Percentiles rank a stretch among this genome's conserved stretches.
Conservation (phyloP, 139 green algal species). For the Tetratostichococcus sp. region DNA sequence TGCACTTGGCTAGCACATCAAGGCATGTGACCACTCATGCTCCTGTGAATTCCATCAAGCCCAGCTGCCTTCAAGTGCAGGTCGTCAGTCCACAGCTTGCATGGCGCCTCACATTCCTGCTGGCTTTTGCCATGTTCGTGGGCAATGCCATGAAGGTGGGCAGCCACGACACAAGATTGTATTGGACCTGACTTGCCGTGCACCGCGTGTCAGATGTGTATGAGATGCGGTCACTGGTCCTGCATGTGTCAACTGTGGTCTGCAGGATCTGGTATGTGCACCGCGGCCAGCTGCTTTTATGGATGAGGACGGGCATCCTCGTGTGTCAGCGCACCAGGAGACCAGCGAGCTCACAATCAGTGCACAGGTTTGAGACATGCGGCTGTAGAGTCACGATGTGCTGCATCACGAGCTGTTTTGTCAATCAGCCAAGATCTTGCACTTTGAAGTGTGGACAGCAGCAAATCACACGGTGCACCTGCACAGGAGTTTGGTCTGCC, state of each 20-base stretch:
- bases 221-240: too few species aligned
- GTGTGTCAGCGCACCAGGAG: not conserved
- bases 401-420: too few species aligned
- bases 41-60: too few species aligned
- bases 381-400: too few species aligned
- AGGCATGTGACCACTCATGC: too few species aligned
- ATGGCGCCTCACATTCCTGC: not conserved
- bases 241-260: too few species aligned
- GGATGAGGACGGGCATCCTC: not conserved
- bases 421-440: too few species aligned
- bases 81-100: conserved; percentile 25
- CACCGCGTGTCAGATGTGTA: too few species aligned
- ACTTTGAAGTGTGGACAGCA: too few species aligned
- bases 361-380: not conserved
- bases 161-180: too few species aligned
- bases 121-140: conserved; percentile 7
- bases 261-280: not conserved
- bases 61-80: conserved; percentile 1
- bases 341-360: not conserved
- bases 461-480: not conserved
- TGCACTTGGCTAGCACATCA: too few species aligned
- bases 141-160: not conserved
- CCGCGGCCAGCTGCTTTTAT: not conserved
- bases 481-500: not conserved
- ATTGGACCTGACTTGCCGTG: too few species aligned